Base-by-base conservation (phyloP, 306 rosid genomes). In the Macrotyloma uniflorum region DNA sequence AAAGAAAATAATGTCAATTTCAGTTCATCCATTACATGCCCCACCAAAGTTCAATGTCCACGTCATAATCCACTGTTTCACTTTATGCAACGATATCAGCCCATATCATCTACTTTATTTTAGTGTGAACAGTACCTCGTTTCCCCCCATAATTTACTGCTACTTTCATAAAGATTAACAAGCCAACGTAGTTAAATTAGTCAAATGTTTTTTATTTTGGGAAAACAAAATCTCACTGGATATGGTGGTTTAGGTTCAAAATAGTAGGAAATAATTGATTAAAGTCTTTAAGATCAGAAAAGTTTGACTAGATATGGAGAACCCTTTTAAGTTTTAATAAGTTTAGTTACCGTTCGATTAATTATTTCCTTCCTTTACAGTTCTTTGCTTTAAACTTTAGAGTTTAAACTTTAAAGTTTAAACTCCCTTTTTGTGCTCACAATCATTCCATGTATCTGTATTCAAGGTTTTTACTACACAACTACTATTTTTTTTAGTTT, bases 331-430 rank as follows among this genome's bases (percentile, higher is more conserved):
- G 45, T 32, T 80, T 49, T 36, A 33, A 64, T 63, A 76, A 63
- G 7, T 76, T 18, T 75, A 70, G 84, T 84, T 76, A 77, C 85
- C 83, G 85, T 81, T 74, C 66, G 65, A 72, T 77, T 67, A 76
- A 62, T 82, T 24, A 77, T 84, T 84, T 20, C 49, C 35, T 72
- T 55, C 70, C 85, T 80, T 80, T 80, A 75, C 77, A 51, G 73
- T 47, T 20, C 45, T 72, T 38, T 38, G 28, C 28, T 67, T n/a
- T n/a, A n/a, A n/a, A 53, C 76, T 55, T 76, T 68, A n/a, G 54
- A 36, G 42, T 62, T 67, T 75, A 49, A 73, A 71, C 72, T 50
- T 72, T 63, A 23, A 76, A 57, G 80, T 58, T 67, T 61, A 66
- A 67, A 35, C 76, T 46, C 67, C 67, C 72, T 78, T 78, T 83